Conservation (phyloP, 306 rosid species). For the Chamaecrista fasciculata region DNA sequence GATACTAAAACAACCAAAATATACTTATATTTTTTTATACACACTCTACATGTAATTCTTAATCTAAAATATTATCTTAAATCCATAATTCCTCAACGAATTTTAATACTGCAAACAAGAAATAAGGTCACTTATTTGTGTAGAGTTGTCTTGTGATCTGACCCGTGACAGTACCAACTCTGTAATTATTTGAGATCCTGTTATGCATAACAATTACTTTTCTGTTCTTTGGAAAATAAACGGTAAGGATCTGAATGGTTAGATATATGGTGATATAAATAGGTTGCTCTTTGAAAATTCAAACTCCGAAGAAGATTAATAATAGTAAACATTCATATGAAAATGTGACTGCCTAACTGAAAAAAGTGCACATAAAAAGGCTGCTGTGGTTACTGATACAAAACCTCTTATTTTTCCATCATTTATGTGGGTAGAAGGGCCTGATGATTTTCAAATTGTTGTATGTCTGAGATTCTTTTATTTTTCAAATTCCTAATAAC, state of each 20-base stretch:
- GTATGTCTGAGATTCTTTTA: neutral
- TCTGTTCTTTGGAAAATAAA: neutral
- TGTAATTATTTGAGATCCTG: neutral
- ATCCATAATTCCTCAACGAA: too few relatives aligned
- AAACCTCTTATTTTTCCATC: neutral
- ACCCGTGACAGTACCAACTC: neutral
- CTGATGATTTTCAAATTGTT: constrained; percentile 9
- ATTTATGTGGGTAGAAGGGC: constrained; percentile 12
- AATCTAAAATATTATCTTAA: neutral
- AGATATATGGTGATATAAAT: neutral
- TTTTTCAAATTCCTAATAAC: constrained; percentile 8
- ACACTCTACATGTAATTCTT: neutral
- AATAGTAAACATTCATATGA: neutral
- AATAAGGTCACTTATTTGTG: neutral
- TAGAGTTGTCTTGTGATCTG: neutral
- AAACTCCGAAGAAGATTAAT: neutral
- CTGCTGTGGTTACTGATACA: neutral
- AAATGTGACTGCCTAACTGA: neutral
- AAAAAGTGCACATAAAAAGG: neutral
- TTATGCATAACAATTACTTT: neutral
- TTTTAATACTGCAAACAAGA: neutral
- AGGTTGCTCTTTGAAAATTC: neutral
- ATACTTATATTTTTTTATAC: too few relatives aligned
- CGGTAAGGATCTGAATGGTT: neutral
- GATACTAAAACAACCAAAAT: too few relatives aligned